Conservation (phyloP, 2,329 filamentous ascomycete genomes). For the Fusarium sp. region DNA sequence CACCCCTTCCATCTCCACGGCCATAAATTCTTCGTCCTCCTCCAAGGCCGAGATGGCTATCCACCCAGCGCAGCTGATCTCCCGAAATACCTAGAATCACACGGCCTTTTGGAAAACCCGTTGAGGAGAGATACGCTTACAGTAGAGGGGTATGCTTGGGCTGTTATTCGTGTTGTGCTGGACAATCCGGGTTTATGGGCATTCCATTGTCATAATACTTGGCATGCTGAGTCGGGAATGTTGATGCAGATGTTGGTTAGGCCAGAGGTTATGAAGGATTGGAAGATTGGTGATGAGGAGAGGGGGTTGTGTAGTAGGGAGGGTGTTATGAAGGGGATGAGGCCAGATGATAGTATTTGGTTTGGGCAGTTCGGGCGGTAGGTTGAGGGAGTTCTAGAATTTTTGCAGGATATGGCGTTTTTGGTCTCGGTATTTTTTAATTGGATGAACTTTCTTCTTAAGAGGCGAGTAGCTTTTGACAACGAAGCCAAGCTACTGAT, state of each 20-base stretch:
- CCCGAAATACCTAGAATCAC: conserved; percentile 36
- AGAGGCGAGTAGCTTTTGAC: not conserved
- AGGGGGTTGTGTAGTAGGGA: conserved; percentile 43
- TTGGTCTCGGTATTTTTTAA: accelerated
- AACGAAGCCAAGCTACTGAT: accelerated
- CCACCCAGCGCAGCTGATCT: conserved; percentile 45
- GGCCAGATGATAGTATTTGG: conserved; percentile 51
- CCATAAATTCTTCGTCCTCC: conserved; percentile 62
- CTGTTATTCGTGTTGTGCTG: conserved; percentile 62
- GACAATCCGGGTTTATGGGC: conserved; percentile 69
- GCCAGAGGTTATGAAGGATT: conserved; percentile 42
- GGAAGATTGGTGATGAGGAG: conserved; percentile 39
- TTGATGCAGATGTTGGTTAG: conserved; percentile 64
- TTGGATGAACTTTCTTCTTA: accelerated
- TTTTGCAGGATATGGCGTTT: not conserved
- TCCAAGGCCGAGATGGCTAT: conserved; percentile 48
- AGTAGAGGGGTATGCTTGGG: conserved; percentile 64
- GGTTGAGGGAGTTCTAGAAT: accelerated
- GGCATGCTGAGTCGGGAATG: conserved; percentile 68
- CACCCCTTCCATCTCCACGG: conserved; percentile 67
- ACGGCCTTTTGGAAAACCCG: conserved; percentile 45
- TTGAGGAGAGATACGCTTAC: conserved; percentile 57
- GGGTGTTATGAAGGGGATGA: conserved; percentile 46
- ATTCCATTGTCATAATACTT: conserved; percentile 67
- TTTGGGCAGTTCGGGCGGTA: conserved; percentile 43